Base-by-base conservation (phyloP, 441 rosid species). In the Raphanus hybrid region DNA sequence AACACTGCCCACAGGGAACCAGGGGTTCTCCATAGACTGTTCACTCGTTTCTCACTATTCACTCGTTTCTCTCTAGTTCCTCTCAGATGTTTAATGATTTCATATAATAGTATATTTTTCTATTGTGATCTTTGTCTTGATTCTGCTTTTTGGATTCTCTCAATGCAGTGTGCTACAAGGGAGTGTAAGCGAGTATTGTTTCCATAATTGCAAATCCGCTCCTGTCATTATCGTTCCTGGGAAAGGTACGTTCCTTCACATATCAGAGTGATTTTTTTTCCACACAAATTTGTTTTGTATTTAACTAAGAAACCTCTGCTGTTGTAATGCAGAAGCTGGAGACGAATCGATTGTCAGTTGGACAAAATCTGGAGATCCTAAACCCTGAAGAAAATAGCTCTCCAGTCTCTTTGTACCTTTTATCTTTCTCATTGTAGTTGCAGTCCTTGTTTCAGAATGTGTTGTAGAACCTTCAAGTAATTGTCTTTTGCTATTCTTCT, bases 221-320 rank as follows among this genome's bases (percentile, higher is more conserved):
- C 98, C 98, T 0, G 80, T 92, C 78, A 78, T 90, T 34, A 82
- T 89, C 8, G 96, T 93, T 67, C 98, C 98, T 3, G 94, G 94
- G n/a, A 83, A 83, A 89, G 97, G 98, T 92, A 76, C 80, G 5
- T 54, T 18, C 26, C 26, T 23, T 23, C 9, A 10, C 39, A 64
- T 0, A 70, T 26, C 9, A 67, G 23, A 15, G 29, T 5, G 1
- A 59, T 61, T 14, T 71, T 41, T 41, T 26, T 52, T 16, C 0
- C 34, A 23, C 8, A 6, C 2, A 52, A 69, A 14, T 41, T 54
- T 68, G 67, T 7, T 48, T 16, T 54, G 10, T 15, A 50, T 39
- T 15, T 67, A 54, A 78, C 67, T 3, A 54, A 29, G 34, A 52
- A 61, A 50, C 15, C 59, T 29, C 63, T 75, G 27, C 70, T 79